Evolutionary conservation across 1,139 yeast species (phyloP).

Genomic region (Blastobotrys persicus): DNA sequence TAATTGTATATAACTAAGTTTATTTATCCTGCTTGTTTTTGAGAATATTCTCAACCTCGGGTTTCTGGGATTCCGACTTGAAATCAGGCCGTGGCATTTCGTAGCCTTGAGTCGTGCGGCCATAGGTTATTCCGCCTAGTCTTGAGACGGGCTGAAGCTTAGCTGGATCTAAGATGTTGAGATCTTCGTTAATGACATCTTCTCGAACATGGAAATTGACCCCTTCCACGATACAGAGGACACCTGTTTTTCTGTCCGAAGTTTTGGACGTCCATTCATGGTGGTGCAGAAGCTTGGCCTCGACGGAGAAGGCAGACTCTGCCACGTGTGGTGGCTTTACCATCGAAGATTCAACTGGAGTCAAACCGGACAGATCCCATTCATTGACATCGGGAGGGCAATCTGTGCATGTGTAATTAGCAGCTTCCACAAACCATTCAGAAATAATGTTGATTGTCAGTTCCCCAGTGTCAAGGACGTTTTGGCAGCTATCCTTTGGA

Average conservation of each 20-base stretch:
- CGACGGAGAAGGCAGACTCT: slow-evolving; percentile 60
- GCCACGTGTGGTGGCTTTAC: slow-evolving; percentile 59
- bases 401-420: slow-evolving; percentile 49
- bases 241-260: slow-evolving; percentile 43
- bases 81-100: slow-evolving; percentile 47
- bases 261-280: slow-evolving; percentile 50
- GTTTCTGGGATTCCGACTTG: slow-evolving; percentile 5
- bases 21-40: slow-evolving; percentile 1
- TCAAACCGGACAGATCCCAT: slow-evolving; percentile 56
- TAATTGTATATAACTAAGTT: too few species aligned
- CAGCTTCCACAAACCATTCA: slow-evolving; percentile 67
- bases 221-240: slow-evolving; percentile 51
- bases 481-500: slow-evolving; percentile 51
- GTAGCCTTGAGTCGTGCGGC: slow-evolving; percentile 44
- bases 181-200: slow-evolving; percentile 48
- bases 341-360: slow-evolving; percentile 44
- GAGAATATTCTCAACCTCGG: slow-evolving; percentile 1
- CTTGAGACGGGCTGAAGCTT: slow-evolving; percentile 55
- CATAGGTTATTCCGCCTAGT: slow-evolving; percentile 55
- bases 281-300: slow-evolving; percentile 47
- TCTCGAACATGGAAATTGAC: slow-evolving; percentile 56
- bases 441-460: slow-evolving; percentile 57
- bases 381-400: slow-evolving; percentile 54
- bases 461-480: slow-evolving; percentile 52
- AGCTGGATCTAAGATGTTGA: slow-evolving; percentile 44